Conservation (phyloP, 805 yeast genomes). For the Millerozyma acaciae region DNA sequence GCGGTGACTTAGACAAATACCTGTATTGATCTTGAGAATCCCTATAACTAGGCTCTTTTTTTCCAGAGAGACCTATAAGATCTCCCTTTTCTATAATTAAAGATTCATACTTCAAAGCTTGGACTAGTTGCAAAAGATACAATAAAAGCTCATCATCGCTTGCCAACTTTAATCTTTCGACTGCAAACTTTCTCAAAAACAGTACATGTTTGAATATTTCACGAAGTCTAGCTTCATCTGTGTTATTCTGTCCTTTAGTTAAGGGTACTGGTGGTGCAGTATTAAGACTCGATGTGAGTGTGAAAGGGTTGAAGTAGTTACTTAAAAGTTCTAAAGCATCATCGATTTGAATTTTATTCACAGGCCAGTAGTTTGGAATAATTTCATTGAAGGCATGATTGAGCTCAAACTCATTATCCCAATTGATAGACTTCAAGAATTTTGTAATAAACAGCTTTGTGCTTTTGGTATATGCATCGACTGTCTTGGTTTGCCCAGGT, state of each 20-base stretch:
- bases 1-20: slow-evolving; percentile 51
- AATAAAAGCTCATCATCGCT: slow-evolving; percentile 75
- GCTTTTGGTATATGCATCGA: slow-evolving; percentile 41
- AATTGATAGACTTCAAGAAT: slow-evolving; percentile 79
- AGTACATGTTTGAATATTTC: slow-evolving; percentile 40
- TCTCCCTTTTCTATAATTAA: slow-evolving; percentile 18
- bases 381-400: slow-evolving; percentile 69
- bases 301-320: slow-evolving; percentile 59
- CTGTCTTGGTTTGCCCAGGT: slow-evolving; percentile 7
- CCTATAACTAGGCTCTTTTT: too few relatives aligned
- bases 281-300: slow-evolving; percentile 16
- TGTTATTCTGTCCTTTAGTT: slow-evolving; percentile 10
- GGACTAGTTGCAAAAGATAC: slow-evolving; percentile 84
- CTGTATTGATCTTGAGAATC: slow-evolving; percentile 1
- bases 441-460: slow-evolving; percentile 56
- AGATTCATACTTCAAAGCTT: slow-evolving; percentile 79
- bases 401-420: slow-evolving; percentile 82
- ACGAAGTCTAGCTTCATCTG: slow-evolving; percentile 27
- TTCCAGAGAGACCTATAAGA: slow-evolving; percentile 4
- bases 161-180: slow-evolving; percentile 73
- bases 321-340: slow-evolving; percentile 86
- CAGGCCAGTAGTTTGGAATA: slow-evolving; percentile 54
- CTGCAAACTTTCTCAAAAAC: slow-evolving; percentile 82
- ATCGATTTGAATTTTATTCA: slow-evolving; percentile 73
- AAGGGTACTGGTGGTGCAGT: slow-evolving; percentile 3